Evolutionary conservation across 23 red algal species (phyloP).

Genomic region (Rhodosorus marinus): DNA sequence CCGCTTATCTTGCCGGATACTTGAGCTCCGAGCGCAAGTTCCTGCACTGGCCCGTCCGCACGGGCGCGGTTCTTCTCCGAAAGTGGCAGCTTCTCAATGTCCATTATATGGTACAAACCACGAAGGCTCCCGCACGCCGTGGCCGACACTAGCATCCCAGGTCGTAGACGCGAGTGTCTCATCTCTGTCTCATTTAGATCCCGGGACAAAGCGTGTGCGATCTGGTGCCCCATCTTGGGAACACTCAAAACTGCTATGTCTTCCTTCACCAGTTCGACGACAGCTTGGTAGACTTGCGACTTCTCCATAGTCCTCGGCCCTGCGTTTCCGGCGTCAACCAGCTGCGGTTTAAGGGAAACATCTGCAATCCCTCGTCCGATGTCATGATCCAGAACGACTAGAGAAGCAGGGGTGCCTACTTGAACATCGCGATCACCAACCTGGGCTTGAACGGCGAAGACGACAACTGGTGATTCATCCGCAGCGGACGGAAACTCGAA

Average conservation of each 20-base stretch:
- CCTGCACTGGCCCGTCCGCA: too few species aligned
- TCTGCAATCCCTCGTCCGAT: not conserved
- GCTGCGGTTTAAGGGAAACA: not conserved
- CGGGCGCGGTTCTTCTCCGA: not conserved
- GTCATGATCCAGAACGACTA: not conserved
- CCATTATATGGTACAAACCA: not conserved
- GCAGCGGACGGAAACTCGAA: not conserved
- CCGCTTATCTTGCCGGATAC: too few species aligned
- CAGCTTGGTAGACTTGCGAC: not conserved
- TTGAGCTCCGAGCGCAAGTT: too few species aligned
- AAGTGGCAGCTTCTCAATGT: not conserved
- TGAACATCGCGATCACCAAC: not conserved
- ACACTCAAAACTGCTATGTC: not conserved
- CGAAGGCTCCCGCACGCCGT: not conserved
- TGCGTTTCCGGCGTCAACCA: not conserved
- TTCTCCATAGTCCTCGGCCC: not conserved
- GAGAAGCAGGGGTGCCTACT: not conserved
- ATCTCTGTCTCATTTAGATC: not conserved
- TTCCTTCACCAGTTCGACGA: not conserved
- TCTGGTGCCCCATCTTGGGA: not conserved
- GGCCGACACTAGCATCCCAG: not conserved
- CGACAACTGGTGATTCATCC: not conserved
- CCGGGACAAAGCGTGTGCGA: not conserved
- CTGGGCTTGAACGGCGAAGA: not conserved
- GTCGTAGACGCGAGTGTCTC: not conserved